Conservation (phyloP, 129 eudicot species). For the Flaveria brownii region DNA sequence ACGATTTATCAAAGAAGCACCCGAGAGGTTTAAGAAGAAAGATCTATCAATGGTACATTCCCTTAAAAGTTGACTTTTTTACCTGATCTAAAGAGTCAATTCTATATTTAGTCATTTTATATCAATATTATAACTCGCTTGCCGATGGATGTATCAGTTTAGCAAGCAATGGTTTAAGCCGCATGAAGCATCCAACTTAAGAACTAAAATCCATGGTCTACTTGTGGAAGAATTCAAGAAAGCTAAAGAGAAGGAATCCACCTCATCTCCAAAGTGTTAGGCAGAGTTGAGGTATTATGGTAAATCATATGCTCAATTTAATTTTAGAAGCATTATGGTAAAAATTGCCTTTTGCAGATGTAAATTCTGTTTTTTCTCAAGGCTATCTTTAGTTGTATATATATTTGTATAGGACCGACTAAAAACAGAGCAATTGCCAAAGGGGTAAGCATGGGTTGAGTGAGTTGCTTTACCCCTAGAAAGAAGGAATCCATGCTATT, state of each 20-base stretch:
- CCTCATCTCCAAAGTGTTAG: neutral
- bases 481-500: neutral
- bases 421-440: constrained; percentile 1
- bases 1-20: constrained; percentile 75
- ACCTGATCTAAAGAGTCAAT: neutral
- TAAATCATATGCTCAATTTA: constrained; percentile 7
- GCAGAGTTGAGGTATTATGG: neutral
- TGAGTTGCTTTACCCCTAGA: neutral
- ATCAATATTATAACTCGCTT: constrained; percentile 11
- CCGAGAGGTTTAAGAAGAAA: constrained; percentile 56
- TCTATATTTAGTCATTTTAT: neutral
- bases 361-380: neutral
- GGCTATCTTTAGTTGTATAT: constrained; percentile 12
- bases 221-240: constrained; percentile 51
- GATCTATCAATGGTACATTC: constrained; percentile 50
- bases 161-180: constrained; percentile 75
- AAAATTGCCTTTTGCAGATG: constrained; percentile 18
- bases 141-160: constrained; percentile 49
- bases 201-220: constrained; percentile 48
- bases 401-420: constrained; percentile 34
- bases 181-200: constrained; percentile 68
- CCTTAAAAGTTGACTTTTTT: neutral
- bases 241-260: constrained; percentile 25
- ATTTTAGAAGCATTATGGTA: constrained; percentile 21
- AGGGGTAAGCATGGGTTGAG: neutral